Conservation (phyloP, 768 basidiomycete species). For the Obba rivulosa region DNA sequence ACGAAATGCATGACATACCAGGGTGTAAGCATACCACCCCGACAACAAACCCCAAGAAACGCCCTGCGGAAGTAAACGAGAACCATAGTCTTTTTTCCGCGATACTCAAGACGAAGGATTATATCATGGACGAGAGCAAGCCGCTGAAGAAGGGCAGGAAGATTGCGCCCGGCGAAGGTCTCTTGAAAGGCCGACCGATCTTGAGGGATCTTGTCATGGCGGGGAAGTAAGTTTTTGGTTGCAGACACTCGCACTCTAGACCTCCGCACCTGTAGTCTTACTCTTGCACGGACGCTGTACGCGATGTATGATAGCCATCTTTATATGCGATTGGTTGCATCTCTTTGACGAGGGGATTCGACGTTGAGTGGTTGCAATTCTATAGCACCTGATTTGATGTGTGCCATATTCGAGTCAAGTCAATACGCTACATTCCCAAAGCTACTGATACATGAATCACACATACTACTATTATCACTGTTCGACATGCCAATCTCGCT, state of each 20-base stretch:
- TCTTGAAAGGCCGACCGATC: constrained; percentile 54
- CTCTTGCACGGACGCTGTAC: too few species aligned
- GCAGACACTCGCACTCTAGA: not conserved
- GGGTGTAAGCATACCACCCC: constrained; percentile 5
- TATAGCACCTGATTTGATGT: too few species aligned
- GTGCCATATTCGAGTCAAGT: too few species aligned
- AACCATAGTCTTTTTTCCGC: constrained; percentile 1
- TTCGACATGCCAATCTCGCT: too few species aligned
- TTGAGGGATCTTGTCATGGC: constrained; percentile 56
- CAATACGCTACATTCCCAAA: too few species aligned
- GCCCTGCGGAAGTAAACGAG: constrained; percentile 19
- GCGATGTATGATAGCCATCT: too few species aligned
- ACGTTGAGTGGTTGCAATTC: too few species aligned
- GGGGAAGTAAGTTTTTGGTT: constrained; percentile 1
- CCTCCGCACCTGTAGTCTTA: too few species aligned
- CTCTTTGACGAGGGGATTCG: too few species aligned
- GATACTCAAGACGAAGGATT: constrained; percentile 4
- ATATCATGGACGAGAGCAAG: constrained; percentile 6
- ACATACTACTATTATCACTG: too few species aligned
- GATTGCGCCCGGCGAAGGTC: constrained; percentile 21
- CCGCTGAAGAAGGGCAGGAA: constrained; percentile 34
- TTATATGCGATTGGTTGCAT: too few species aligned
- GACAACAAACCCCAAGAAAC: constrained; percentile 20
- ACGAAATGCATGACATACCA: constrained; percentile 40
- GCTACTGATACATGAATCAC: too few species aligned